These are phyloP conservation scores for Hirsutella rhossiliensis DNA, from an alignment of 2,329 filamentous ascomycete genomes.

Conservation along the genomic window DNA sequence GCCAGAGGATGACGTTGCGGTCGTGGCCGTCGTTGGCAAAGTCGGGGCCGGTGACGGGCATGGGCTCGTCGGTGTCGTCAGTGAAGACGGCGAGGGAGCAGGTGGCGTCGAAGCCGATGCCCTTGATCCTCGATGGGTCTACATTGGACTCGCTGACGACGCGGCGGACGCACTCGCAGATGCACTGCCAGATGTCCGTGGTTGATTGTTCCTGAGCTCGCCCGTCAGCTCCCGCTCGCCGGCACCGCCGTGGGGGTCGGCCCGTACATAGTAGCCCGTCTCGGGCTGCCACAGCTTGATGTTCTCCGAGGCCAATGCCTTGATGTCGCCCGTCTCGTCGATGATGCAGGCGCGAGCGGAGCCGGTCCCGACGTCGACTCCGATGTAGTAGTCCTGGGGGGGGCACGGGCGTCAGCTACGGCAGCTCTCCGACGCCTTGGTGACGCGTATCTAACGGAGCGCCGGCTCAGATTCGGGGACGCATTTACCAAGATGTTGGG, in stretches of 20 bases:
- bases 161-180: constrained; percentile 76
- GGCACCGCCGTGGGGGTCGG: not conserved
- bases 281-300: constrained; percentile 74
- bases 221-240: not conserved
- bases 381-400: constrained; percentile 52
- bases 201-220: constrained; percentile 78
- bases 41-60: constrained; percentile 79
- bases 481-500: constrained; percentile 18
- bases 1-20: constrained; percentile 93
- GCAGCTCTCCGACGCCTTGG: not conserved
- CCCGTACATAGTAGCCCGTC: constrained; percentile 57
- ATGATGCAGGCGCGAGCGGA: constrained; percentile 95
- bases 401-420: not conserved
- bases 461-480: too few relatives aligned
- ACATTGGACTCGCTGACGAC: constrained; percentile 74
- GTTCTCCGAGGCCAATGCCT: constrained; percentile 58
- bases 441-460: too few relatives aligned
- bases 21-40: constrained; percentile 69
- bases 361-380: constrained; percentile 92
- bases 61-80: constrained; percentile 77
- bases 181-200: constrained; percentile 90
- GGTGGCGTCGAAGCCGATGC: constrained; percentile 96
- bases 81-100: constrained; percentile 91
- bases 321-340: constrained; percentile 81
- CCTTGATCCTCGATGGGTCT: constrained; percentile 63